Base-by-base conservation (phyloP, 768 basidiomycete species). In the Porphyrellus cyaneotinctus region DNA sequence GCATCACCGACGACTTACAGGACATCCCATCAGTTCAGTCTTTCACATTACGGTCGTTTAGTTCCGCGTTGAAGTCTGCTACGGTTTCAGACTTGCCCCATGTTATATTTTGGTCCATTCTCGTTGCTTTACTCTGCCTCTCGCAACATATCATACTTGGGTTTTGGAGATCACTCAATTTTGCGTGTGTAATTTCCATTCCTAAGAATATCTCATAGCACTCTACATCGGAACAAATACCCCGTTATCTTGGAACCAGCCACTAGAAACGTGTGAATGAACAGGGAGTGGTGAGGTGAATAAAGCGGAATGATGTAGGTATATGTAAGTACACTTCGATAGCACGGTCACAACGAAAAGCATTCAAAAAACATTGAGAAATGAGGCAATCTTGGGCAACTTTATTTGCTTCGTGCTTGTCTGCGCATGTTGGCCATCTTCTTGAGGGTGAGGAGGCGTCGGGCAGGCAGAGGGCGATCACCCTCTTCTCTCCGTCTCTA, bases 21-120 rank as follows among this genome's bases (percentile, higher is more conserved):
- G 47, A 32, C 36, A 20, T 10, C 43, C 57, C 54, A 55, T 53
- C 52, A 55, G 39, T 58, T 24, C 59, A 58, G 44, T 67, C 67
- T 43, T 65, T 68, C 56, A 46, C 48, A 59, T 47, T 43, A 62
- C 68, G 42, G 57, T 71, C 70, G 49, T 69, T 69, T 67, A 65
- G 67, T 68, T 62, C 54, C 54, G 52, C 58, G 24, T 57, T 63
- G 52, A 43, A 64, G 59, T 60, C 37, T 60, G 44, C 50, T 64
- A 58, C 53, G 52, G 57, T 58, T 59, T 56, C 48, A 39, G 28
- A 48, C 31, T 53, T 46, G 33, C 44, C 44, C 31, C 52, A 61
- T 58, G 17, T 60, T 56, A 57, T 62, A 47, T 51, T 58, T 56
- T 59, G 62, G 57, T 52, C 54, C 46, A 50, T 49, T 52, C 38